Evolutionary conservation across 1,284 basidiomycete genomes (phyloP).

Genomic region (Mycena citricolor): DNA sequence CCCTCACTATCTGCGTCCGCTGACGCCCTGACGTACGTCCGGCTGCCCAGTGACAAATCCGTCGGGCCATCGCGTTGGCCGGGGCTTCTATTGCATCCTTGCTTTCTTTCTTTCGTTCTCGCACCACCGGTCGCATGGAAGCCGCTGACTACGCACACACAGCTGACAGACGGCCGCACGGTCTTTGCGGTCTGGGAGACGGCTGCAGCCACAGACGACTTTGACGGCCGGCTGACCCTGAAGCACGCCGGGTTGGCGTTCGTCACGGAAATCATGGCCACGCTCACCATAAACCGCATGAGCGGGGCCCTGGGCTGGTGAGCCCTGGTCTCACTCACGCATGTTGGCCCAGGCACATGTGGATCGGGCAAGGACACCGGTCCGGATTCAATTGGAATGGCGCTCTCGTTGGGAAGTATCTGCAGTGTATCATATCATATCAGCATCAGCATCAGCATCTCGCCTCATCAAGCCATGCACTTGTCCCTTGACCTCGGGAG

Average conservation of each 20-base stretch:
- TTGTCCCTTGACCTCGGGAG: too few relatives aligned
- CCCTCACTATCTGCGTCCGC: too few relatives aligned
- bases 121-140: constrained; percentile 34
- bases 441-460: constrained; percentile 5
- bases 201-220: constrained; percentile 53
- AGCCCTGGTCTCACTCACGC: constrained; percentile 2
- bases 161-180: constrained; percentile 62
- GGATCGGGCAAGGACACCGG: too few relatives aligned
- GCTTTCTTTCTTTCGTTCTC: constrained; percentile 23
- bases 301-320: constrained; percentile 55
- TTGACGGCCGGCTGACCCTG: constrained; percentile 58
- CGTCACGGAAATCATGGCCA: constrained; percentile 72
- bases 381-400: too few relatives aligned
- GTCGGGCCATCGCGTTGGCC: not conserved
- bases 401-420: constrained; percentile 4
- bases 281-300: constrained; percentile 67
- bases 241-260: constrained; percentile 52
- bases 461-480: not conserved
- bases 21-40: not conserved
- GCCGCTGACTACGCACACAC: constrained; percentile 2
- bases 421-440: not conserved
- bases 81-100: not conserved
- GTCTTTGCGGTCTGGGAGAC: constrained; percentile 64
- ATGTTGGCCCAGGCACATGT: not conserved
- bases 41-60: not conserved